Conservation (phyloP, 768 basidiomycete genomes). For the Mycena amicta region DNA sequence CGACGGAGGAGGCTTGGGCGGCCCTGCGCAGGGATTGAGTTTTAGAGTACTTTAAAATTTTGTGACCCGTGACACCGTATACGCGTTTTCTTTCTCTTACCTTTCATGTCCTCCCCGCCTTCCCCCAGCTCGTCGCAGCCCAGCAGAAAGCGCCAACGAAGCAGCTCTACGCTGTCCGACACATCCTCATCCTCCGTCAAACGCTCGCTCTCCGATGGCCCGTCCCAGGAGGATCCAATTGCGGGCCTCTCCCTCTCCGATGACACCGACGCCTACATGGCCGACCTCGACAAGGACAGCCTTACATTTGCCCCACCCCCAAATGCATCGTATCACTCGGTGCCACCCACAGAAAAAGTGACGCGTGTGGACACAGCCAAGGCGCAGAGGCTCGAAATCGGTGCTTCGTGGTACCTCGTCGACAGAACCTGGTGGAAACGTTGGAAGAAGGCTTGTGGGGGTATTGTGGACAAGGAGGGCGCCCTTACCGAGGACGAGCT, state of each 20-base stretch:
- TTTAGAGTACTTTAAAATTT: conserved; percentile 18
- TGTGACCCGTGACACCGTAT: conserved; percentile 14
- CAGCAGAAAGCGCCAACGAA: conserved; percentile 72
- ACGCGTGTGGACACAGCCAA: conserved; percentile 50
- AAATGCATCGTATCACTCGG: conserved; percentile 27
- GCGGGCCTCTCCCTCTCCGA: conserved; percentile 46
- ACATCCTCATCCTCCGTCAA: conserved; percentile 75
- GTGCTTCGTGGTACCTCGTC: conserved; percentile 82
- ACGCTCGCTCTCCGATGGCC: conserved; percentile 74
- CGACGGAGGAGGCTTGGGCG: conserved; percentile 71
- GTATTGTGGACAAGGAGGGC: conserved; percentile 70
- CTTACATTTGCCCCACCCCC: conserved; percentile 28
- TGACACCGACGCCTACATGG: conserved; percentile 75
- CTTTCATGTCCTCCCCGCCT: conserved; percentile 40
- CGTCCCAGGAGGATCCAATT: conserved; percentile 50
- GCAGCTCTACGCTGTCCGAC: conserved; percentile 74
- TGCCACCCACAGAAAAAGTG: conserved; percentile 51
- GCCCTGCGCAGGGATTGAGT: conserved; percentile 37
- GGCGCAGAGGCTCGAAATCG: conserved; percentile 52
- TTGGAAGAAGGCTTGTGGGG: conserved; percentile 75
- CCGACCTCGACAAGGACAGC: conserved; percentile 51
- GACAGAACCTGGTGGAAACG: conserved; percentile 71
- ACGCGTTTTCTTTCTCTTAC: conserved; percentile 28
- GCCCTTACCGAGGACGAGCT: conserved; percentile 60
- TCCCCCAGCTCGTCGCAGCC: conserved; percentile 41